Percentiles rank a stretch among this genome's conserved stretches.
Conservation (phyloP, 257 asterid species). For the Scutellaria galericulata region DNA sequence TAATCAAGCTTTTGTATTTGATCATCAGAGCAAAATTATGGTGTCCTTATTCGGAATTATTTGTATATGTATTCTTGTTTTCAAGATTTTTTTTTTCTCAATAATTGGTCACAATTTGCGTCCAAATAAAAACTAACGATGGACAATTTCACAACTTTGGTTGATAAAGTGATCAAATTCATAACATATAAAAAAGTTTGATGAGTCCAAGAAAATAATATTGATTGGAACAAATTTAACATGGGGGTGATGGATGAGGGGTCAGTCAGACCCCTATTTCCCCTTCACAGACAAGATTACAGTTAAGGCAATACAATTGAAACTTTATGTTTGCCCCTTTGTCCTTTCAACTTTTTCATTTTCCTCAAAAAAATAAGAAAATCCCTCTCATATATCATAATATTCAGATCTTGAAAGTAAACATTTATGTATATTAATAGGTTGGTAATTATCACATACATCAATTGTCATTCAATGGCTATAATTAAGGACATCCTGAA, state of each 20-base stretch:
- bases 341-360: constrained; percentile 11
- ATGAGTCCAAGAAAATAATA: constrained; percentile 2
- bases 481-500: too few relatives aligned
- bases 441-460: too few relatives aligned
- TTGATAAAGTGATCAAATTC: not conserved
- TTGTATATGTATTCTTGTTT: not conserved
- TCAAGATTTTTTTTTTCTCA: not conserved
- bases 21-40: not conserved
- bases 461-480: too few relatives aligned
- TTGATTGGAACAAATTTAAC: constrained; percentile 1
- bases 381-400: too few relatives aligned
- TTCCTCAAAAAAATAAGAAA: too few relatives aligned
- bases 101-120: not conserved
- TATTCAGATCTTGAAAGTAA: too few relatives aligned
- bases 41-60: not conserved
- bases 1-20: not conserved
- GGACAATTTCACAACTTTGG: too few relatives aligned
- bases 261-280: too few relatives aligned
- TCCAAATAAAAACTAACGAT: too few relatives aligned
- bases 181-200: not conserved
- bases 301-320: constrained; percentile 27
- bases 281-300: constrained; percentile 18
- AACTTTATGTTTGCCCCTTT: constrained; percentile 2
- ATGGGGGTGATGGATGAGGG: not conserved
- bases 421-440: too few relatives aligned